Percentiles rank a stretch among this genome's conserved stretches.
Conservation (phyloP, 768 basidiomycete species). For the Phylloporus sp. region DNA sequence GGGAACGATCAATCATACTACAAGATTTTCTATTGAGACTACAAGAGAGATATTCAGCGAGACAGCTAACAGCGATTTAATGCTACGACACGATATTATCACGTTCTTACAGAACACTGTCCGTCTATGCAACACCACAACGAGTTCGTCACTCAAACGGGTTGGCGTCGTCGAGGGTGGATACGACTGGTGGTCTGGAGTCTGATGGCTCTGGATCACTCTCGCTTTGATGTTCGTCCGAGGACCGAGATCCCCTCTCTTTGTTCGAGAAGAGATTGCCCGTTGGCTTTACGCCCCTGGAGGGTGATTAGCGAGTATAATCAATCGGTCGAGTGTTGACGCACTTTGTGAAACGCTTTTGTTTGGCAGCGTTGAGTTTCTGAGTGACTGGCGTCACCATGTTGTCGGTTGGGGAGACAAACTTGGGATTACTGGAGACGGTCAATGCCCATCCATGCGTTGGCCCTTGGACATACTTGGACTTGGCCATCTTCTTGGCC, state of each 20-base stretch:
- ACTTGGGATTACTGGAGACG: slow-evolving; percentile 69
- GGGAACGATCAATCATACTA: slow-evolving; percentile 26
- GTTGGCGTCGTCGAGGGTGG: slow-evolving; percentile 58
- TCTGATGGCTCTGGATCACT: slow-evolving; percentile 38
- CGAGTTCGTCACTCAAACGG: slow-evolving; percentile 46
- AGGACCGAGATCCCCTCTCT: slow-evolving; percentile 32
- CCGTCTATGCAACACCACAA: slow-evolving; percentile 2
- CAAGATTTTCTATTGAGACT: slow-evolving; percentile 19
- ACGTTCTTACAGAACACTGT: slow-evolving; percentile 24
- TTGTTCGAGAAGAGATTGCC: slow-evolving; percentile 48
- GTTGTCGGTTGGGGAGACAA: slow-evolving; percentile 91
- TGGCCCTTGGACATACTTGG: slow-evolving; percentile 51
- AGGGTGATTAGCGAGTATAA: neutral
- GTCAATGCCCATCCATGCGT: neutral
- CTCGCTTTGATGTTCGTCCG: slow-evolving; percentile 30
- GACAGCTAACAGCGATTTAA: slow-evolving; percentile 21
- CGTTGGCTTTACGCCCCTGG: slow-evolving; percentile 57
- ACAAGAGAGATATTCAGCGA: slow-evolving; percentile 29
- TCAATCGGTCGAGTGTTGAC: slow-evolving; percentile 25
- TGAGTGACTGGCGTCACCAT: slow-evolving; percentile 91
- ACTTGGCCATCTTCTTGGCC: slow-evolving; percentile 90
- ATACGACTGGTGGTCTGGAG: slow-evolving; percentile 21
- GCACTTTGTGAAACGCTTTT: slow-evolving; percentile 90
- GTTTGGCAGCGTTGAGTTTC: slow-evolving; percentile 86
- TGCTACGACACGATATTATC: slow-evolving; percentile 23